A percentile compares a stretch with the other conserved stretches of the same genome.
Evolutionary conservation across 75 land plant genomes (phyloP).

Genomic region (Chamaecyparis obtusa): DNA sequence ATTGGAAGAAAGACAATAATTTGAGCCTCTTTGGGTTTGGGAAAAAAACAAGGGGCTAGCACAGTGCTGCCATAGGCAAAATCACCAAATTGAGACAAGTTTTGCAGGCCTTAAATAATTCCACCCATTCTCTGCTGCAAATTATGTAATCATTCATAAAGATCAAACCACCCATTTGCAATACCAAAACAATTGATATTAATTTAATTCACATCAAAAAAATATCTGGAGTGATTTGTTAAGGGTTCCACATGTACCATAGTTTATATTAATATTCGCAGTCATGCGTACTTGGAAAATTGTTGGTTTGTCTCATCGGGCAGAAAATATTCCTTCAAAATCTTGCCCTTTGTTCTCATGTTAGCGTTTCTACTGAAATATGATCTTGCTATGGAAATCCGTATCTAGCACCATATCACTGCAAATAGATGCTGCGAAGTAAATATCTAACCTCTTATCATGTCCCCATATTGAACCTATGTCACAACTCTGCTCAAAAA

Average conservation of each 20-base stretch:
- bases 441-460: background rate
- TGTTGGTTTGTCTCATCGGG: background rate
- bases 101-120: background rate
- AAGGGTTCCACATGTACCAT: background rate
- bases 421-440: background rate
- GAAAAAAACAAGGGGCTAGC: background rate
- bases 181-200: background rate
- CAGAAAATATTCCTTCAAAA: background rate
- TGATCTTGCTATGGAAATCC: background rate
- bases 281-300: background rate
- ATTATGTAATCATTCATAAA: background rate
- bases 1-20: background rate
- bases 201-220: background rate
- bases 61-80: background rate
- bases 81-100: background rate
- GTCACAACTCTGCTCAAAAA: background rate
- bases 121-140: background rate
- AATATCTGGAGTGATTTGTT: background rate
- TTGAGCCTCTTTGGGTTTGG: background rate
- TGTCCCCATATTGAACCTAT: background rate
- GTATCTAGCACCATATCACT: background rate
- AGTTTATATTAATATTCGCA: background rate
- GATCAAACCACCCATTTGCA: background rate
- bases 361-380: background rate
- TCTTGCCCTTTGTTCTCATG: background rate